Evolutionary conservation across 169 alveolate genomes (phyloP).

Genomic region (Plasmodium berghei): DNA sequence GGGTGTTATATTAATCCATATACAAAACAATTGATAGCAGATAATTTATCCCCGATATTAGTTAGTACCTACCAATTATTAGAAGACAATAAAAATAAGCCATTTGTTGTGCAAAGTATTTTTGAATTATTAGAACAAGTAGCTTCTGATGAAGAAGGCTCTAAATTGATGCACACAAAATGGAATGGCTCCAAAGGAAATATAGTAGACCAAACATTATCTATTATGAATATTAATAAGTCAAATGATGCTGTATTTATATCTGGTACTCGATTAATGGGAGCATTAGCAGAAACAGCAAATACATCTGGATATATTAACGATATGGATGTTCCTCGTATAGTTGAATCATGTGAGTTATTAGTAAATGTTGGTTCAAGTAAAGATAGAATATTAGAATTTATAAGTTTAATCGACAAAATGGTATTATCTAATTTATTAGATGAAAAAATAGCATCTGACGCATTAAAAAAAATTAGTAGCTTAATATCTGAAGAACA

Average conservation of each 20-base stretch:
- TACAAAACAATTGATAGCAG: constrained; percentile 81
- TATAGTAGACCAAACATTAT: constrained; percentile 37
- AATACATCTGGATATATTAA: constrained; percentile 49
- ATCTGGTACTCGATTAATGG: constrained; percentile 53
- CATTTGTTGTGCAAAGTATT: constrained; percentile 80
- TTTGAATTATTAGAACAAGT: constrained; percentile 84
- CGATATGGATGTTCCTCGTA: constrained; percentile 40
- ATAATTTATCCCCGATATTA: constrained; percentile 77
- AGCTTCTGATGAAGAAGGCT: constrained; percentile 85
- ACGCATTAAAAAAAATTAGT: constrained; percentile 47
- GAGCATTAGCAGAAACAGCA: constrained; percentile 50
- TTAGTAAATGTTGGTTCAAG: constrained; percentile 47
- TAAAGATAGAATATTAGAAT: constrained; percentile 64
- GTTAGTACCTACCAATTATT: constrained; percentile 79
- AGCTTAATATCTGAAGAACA: constrained; percentile 53
- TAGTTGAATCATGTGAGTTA: constrained; percentile 50
- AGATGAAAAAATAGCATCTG: constrained; percentile 74
- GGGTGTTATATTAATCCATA: constrained; percentile 88
- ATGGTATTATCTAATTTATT: constrained; percentile 59
- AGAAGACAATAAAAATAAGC: constrained; percentile 84
- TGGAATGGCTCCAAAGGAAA: constrained; percentile 65
- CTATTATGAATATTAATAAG: constrained; percentile 58
- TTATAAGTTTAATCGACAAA: constrained; percentile 47
- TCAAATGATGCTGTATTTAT: constrained; percentile 51
- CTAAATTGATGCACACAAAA: constrained; percentile 70